Conservation (phyloP, 1,139 yeast species). For the Geotrichum candidum region DNA sequence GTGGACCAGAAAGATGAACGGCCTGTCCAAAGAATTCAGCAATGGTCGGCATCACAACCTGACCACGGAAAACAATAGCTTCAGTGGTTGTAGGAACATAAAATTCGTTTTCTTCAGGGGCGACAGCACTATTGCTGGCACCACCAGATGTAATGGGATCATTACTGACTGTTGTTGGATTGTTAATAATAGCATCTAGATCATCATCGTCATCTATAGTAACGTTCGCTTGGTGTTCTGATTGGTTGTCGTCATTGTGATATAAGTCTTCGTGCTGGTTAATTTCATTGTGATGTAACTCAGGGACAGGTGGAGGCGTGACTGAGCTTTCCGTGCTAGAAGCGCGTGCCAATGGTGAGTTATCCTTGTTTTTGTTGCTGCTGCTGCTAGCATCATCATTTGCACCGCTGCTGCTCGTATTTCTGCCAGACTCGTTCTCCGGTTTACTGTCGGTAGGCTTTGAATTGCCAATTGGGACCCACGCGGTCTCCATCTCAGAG, state of each 20-base stretch:
- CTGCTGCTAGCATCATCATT: constrained; percentile 10
- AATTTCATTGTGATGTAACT: not conserved
- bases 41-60: constrained; percentile 50
- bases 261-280: not conserved
- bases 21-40: constrained; percentile 45
- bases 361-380: constrained; percentile 4
- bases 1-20: constrained; percentile 42
- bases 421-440: constrained; percentile 15
- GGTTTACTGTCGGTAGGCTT: constrained; percentile 12
- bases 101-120: constrained; percentile 17
- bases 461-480: constrained; percentile 13
- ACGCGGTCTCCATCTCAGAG: constrained; percentile 5
- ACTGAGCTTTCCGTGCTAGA: not conserved
- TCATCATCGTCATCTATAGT: constrained; percentile 31
- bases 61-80: constrained; percentile 48
- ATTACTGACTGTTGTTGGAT: constrained; percentile 7
- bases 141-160: not conserved
- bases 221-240: not conserved
- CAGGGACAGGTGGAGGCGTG: not conserved
- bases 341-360: not conserved
- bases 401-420: constrained; percentile 11
- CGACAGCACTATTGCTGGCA: constrained; percentile 6
- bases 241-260: not conserved
- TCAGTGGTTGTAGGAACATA: not conserved
- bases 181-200: constrained; percentile 35